A percentile compares a stretch with the other conserved stretches of the same genome.
These are phyloP conservation scores for Tausonia pullulans DNA, from an alignment of 1,284 basidiomycete species.

Conservation along the genomic window DNA sequence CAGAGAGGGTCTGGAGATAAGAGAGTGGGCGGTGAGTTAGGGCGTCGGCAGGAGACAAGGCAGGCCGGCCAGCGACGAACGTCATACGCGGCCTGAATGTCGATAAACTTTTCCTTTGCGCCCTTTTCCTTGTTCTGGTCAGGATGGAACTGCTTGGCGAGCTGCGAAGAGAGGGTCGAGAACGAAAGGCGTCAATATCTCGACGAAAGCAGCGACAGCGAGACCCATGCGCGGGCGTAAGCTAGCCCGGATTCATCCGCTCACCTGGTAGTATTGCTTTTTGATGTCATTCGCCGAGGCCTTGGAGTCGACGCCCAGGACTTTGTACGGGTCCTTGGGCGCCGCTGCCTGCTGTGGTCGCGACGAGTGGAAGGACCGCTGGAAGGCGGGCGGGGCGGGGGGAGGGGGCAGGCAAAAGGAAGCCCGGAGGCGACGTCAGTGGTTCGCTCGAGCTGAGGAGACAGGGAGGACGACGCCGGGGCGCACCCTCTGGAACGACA, in stretches of 20 bases:
- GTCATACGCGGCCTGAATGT: conserved; percentile 96
- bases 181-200: conserved; percentile 6
- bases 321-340: conserved; percentile 82
- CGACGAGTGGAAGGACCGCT: conserved; percentile 70
- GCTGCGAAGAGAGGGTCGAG: conserved; percentile 39
- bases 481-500: too few species aligned
- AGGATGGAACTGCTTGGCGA: conserved; percentile 96
- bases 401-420: neutral
- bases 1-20: conserved; percentile 63
- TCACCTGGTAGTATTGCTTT: conserved; percentile 86
- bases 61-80: conserved; percentile 42
- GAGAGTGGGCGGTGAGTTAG: conserved; percentile 7
- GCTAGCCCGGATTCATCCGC: conserved; percentile 24
- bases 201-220: neutral
- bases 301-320: conserved; percentile 77
- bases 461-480: too few species aligned
- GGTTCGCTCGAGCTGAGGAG: neutral
- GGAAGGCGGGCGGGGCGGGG: neutral
- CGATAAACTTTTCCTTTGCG: conserved; percentile 86
- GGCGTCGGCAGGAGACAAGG: conserved; percentile 17
- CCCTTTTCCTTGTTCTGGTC: conserved; percentile 90
- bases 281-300: conserved; percentile 84
- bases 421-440: too few species aligned
- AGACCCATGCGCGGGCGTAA: neutral
- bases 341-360: conserved; percentile 39